Percentiles rank a stretch among this genome's conserved stretches.
phyloP scores from a whole-genome alignment of 2,329 filamentous ascomycete species.

The Botrytis medusae region DNA sequence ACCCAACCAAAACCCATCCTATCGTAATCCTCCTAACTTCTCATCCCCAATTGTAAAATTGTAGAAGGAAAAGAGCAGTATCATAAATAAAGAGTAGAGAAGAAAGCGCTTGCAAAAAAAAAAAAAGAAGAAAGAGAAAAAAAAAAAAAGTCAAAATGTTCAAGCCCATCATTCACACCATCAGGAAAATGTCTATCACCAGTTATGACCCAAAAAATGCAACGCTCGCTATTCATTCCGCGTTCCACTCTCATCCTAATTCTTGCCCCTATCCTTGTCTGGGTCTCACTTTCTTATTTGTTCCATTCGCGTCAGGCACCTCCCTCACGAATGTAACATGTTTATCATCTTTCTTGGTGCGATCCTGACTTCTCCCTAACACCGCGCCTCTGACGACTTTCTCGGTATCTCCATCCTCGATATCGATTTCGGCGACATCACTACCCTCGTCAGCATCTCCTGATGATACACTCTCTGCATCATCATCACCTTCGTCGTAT shows the following conservation, averaged over 20 bases:
- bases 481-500: conserved; percentile 69
- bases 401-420: conserved; percentile 51
- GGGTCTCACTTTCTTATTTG: neutral
- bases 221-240: neutral
- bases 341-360: conserved; percentile 38
- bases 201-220: neutral
- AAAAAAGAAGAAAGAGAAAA: neutral
- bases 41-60: neutral
- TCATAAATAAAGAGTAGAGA: neutral
- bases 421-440: conserved; percentile 61
- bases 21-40: neutral
- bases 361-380: conserved; percentile 31
- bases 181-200: neutral
- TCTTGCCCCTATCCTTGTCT: neutral
- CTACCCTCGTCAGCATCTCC: conserved; percentile 57
- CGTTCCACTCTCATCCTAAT: neutral
- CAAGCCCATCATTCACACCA: neutral
- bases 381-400: conserved; percentile 35
- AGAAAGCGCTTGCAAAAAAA: conserved; percentile 8
- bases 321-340: conserved; percentile 42
- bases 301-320: conserved; percentile 18
- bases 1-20: neutral
- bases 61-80: neutral
- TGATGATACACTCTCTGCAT: conserved; percentile 50
- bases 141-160: neutral